Base-by-base conservation (phyloP, 2,329 filamentous ascomycete species). In the Neofusicoccum umdonicola region DNA sequence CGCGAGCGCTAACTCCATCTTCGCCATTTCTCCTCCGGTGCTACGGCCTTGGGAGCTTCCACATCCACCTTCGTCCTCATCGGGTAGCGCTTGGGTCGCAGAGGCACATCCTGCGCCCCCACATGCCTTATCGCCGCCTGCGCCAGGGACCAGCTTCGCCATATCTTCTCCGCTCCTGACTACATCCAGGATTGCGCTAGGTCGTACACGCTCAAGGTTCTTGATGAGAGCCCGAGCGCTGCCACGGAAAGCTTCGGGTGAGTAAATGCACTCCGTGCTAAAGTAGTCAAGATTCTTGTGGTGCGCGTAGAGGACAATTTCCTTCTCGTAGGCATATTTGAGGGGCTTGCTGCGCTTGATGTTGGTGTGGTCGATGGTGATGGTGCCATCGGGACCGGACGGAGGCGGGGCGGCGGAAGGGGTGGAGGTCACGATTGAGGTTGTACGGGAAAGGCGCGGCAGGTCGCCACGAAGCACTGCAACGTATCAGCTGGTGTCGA, bases 281-380 rank as follows among this genome's bases (percentile, higher is more conserved):
- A 99, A 99, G 79, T 99, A 99, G 75, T 98, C 93, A 68, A 99
- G 83, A 77, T 93, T 93, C 79, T 95, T 96, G 81, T 99, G 93
- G 74, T 98, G 92, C 4, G 95, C 95, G 75, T 99, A 99, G 5
- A 99, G 84, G 17, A 99, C 95, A 69, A 99, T 99, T 76, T 99
- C 95, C 80, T 99, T 99, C 76, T 99, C 95, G 74, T 98, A 99
- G 1, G 94, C 93, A 76, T 98, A 99, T 77, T 99, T 98, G 51
- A 99, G 84, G 13, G 95, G 95, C 79, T 99, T 99, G 79, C 92
- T 96, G 68, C 95, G 87, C 81, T 96, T 96, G 69, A 97, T 94
- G 66, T 96, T 92, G 66, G 91, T 93, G n/a, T 75, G 71, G 39
- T 65, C 54, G 8, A 66, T 54, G 6, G n/a, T 19, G 31, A 44